Evolutionary conservation across 2,329 filamentous ascomycete genomes (phyloP).

Genomic region (Trichoderma simmonsii): DNA sequence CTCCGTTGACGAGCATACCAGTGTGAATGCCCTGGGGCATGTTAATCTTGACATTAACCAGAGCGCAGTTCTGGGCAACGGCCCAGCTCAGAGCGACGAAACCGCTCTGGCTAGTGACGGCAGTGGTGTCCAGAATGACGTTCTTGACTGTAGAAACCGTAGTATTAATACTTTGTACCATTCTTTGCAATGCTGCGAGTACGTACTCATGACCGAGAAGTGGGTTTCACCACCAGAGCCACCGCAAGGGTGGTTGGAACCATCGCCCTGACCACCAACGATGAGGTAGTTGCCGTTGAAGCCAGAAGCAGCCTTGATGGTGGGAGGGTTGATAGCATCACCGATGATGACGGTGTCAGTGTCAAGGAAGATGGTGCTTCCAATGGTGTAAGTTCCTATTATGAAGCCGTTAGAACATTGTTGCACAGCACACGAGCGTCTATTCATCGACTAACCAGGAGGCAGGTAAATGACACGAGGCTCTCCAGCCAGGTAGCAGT

Average conservation of each 20-base stretch:
- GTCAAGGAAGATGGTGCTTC: slow-evolving; percentile 19
- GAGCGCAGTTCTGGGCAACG: slow-evolving; percentile 24
- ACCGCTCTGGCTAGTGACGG: slow-evolving; percentile 16
- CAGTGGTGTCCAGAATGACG: slow-evolving; percentile 23
- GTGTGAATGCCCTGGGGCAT: slow-evolving; percentile 21
- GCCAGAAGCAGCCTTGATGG: slow-evolving; percentile 62
- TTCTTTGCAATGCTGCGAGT: neutral
- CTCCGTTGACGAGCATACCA: slow-evolving; percentile 17
- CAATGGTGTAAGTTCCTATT: slow-evolving; percentile 22
- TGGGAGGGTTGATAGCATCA: slow-evolving; percentile 66
- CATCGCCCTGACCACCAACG: slow-evolving; percentile 22
- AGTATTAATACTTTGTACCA: neutral
- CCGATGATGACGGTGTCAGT: slow-evolving; percentile 74
- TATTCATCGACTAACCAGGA: slow-evolving; percentile 13
- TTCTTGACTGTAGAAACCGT: slow-evolving; percentile 19
- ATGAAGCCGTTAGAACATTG: neutral
- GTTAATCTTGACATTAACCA: slow-evolving; percentile 22
- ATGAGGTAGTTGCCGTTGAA: slow-evolving; percentile 55
- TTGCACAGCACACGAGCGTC: neutral
- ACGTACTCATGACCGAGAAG: slow-evolving; percentile 23
- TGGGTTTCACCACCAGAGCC: slow-evolving; percentile 23
- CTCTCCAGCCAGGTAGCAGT: slow-evolving; percentile 23
- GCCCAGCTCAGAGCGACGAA: slow-evolving; percentile 24
- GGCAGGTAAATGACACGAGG: slow-evolving; percentile 23
- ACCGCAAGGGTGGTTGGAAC: slow-evolving; percentile 14